Conservation (phyloP, 192 early-diverging fungal genomes). For the Coemansia biformis region DNA sequence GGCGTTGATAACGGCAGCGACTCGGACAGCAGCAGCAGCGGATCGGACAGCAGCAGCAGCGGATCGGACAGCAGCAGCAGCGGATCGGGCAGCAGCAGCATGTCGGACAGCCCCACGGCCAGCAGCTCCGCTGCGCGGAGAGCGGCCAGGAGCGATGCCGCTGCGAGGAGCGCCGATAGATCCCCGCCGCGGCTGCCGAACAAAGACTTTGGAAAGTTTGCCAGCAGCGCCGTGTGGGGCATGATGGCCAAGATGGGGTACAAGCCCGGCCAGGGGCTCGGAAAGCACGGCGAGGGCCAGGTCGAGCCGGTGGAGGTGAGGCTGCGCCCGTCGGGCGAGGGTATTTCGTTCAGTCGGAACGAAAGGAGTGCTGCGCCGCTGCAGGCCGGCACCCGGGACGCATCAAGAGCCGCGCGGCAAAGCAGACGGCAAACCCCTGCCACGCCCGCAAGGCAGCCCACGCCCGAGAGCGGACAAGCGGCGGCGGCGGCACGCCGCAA, state of each 20-base stretch:
- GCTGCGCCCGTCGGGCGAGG: slow-evolving; percentile 70
- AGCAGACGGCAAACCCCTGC: neutral
- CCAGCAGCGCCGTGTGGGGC: slow-evolving; percentile 64
- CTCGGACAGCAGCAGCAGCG: slow-evolving; percentile 12
- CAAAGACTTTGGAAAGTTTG: slow-evolving; percentile 82
- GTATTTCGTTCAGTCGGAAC: slow-evolving; percentile 76
- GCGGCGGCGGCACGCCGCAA: slow-evolving; percentile 1
- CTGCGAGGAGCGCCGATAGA: no score
- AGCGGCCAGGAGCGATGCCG: no score
- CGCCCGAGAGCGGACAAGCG: no score
- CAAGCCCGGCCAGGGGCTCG: slow-evolving; percentile 83
- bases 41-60: slow-evolving; percentile 2
- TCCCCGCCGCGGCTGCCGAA: neutral
- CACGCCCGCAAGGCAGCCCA: neutral
- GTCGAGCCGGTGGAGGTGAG: slow-evolving; percentile 88
- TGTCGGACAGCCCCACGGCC: no score
- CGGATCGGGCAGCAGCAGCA: no score
- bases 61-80: slow-evolving; percentile 1
- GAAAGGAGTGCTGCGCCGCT: no score
- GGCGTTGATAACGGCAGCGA: neutral
- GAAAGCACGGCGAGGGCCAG: slow-evolving; percentile 77
- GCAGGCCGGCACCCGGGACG: no score
- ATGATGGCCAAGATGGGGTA: slow-evolving; percentile 92
- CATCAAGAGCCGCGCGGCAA: no score
- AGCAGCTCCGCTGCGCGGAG: no score